Evolutionary conservation across 1,284 basidiomycete genomes (phyloP).

Genomic region (Microbotryum saponariae): DNA sequence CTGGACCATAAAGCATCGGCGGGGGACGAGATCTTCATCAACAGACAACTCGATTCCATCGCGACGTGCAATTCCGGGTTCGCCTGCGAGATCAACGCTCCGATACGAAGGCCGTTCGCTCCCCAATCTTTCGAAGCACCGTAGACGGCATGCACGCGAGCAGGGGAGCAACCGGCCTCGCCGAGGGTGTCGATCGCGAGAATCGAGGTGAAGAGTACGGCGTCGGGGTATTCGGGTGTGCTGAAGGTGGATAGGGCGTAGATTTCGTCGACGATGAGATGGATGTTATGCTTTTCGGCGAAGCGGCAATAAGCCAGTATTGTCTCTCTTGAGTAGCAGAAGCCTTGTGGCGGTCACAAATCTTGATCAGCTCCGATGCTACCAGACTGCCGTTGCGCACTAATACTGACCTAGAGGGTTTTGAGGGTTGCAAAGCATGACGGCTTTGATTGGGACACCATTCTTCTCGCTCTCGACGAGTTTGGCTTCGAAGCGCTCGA

Average conservation of each 20-base stretch:
- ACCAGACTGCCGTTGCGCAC: background rate
- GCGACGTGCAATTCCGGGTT: slow-evolving; percentile 41
- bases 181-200: slow-evolving; percentile 42
- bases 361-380: background rate
- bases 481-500: slow-evolving; percentile 14
- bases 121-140: slow-evolving; percentile 46
- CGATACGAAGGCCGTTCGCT: slow-evolving; percentile 44
- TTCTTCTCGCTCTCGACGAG: slow-evolving; percentile 7
- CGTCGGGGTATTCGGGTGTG: slow-evolving; percentile 33
- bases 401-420: slow-evolving; percentile 42
- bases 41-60: slow-evolving; percentile 23
- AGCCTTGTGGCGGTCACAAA: background rate
- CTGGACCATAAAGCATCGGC: slow-evolving; percentile 28
- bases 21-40: slow-evolving; percentile 33
- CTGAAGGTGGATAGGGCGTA: slow-evolving; percentile 33
- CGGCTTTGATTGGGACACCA: slow-evolving; percentile 23
- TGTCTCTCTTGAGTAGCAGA: slow-evolving; percentile 41
- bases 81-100: slow-evolving; percentile 43
- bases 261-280: slow-evolving; percentile 45
- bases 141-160: slow-evolving; percentile 41
- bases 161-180: slow-evolving; percentile 43
- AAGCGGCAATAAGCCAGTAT: slow-evolving; percentile 44
- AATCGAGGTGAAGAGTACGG: slow-evolving; percentile 43
- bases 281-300: slow-evolving; percentile 45
- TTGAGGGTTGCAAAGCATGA: slow-evolving; percentile 45